A percentile compares a stretch with the other conserved stretches of the same genome.
These are phyloP conservation scores for Sporobolomyces roseus DNA, from an alignment of 768 basidiomycete species.

Conservation along the genomic window DNA sequence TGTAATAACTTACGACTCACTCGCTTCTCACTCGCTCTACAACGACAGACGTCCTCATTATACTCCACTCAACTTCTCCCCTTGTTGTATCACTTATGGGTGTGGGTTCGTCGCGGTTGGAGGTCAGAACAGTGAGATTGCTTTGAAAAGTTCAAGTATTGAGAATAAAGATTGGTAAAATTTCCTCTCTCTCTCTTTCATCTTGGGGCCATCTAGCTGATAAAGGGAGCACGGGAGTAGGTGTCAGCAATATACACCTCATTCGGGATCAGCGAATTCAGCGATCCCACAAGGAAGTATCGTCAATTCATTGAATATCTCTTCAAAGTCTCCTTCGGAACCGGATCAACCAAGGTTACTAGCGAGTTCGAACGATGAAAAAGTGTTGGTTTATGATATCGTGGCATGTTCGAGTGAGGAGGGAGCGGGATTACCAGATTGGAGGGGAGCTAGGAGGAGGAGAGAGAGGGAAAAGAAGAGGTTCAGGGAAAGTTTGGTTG, in stretches of 20 bases:
- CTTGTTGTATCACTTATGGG: conserved; percentile 30
- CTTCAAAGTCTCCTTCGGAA: conserved; percentile 45
- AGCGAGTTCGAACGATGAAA: conserved; percentile 82
- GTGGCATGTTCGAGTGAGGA: no score
- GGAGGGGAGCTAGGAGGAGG: not conserved
- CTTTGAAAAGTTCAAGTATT: conserved; percentile 16
- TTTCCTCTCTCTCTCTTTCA: not conserved
- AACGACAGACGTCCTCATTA: conserved; percentile 8
- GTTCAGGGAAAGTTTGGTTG: no score
- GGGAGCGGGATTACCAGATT: conserved; percentile 15
- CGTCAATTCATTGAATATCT: conserved; percentile 72
- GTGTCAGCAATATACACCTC: conserved; percentile 23
- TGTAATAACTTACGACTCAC: conserved; percentile 23
- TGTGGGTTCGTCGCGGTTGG: conserved; percentile 41
- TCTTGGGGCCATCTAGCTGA: not conserved
- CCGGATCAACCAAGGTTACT: conserved; percentile 60
- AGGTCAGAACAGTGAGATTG: conserved; percentile 43
- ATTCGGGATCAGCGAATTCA: not conserved
- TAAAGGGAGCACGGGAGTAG: not conserved
- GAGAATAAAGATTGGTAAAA: conserved; percentile 25
- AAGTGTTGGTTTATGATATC: no score
- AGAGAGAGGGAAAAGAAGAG: no score
- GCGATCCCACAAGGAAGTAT: conserved; percentile 54
- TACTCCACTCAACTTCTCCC: conserved; percentile 36
- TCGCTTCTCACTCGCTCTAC: conserved; percentile 25